phyloP scores from a whole-genome alignment of 306 rosid genomes.

The Rubus parviflorus region DNA sequence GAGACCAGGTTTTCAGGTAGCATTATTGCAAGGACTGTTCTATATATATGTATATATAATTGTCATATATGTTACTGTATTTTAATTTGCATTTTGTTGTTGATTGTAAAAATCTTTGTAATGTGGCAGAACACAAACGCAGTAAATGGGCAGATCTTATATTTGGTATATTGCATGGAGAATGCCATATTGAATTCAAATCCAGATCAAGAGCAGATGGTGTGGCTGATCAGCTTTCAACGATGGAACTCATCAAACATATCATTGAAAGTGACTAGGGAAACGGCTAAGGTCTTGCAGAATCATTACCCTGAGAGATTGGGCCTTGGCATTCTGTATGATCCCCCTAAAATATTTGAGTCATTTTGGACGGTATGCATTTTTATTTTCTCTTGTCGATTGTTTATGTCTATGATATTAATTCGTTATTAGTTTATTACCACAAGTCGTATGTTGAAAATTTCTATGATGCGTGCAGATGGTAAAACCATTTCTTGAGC shows the following conservation, averaged over 20 bases:
- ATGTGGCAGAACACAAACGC: slow-evolving; percentile 48
- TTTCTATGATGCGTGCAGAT: slow-evolving; percentile 36
- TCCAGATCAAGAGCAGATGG: slow-evolving; percentile 68
- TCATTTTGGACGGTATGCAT: slow-evolving; percentile 78
- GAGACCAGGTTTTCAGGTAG: slow-evolving; percentile 73
- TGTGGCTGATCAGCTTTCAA: slow-evolving; percentile 79
- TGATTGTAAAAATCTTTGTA: slow-evolving; percentile 13
- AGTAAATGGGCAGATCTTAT: slow-evolving; percentile 48
- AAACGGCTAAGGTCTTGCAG: slow-evolving; percentile 63
- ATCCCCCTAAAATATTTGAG: slow-evolving; percentile 83
- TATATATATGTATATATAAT: no score
- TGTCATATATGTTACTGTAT: no score
- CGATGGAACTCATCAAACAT: slow-evolving; percentile 58
- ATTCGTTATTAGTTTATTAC: no score
- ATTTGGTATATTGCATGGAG: slow-evolving; percentile 79
- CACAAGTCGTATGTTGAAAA: no score
- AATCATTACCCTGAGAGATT: slow-evolving; percentile 83
- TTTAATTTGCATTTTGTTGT: no score
- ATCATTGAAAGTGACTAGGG: slow-evolving; percentile 66
- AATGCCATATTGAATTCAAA: slow-evolving; percentile 56
- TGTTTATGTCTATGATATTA: no score
- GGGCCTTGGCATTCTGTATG: slow-evolving; percentile 71
- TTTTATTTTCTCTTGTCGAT: no score
- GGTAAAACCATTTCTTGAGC: slow-evolving; percentile 80
- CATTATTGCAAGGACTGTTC: no score